Evolutionary conservation across 1,139 yeast species (phyloP).

Genomic region (Saccharomyces hybrid): DNA sequence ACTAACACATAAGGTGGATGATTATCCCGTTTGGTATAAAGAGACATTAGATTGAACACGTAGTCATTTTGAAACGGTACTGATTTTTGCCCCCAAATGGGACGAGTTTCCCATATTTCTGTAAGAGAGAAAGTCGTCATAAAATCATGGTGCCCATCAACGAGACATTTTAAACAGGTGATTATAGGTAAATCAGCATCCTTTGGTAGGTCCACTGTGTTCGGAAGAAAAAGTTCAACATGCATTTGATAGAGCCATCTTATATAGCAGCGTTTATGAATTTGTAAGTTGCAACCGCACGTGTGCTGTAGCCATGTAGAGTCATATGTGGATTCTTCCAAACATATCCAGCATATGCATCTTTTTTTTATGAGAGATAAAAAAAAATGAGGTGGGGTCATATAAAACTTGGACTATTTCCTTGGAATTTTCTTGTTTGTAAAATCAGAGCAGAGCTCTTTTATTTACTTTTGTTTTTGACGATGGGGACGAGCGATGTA

Average conservation of each 20-base stretch:
- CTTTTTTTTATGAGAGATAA: not conserved
- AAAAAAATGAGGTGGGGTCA: constrained; percentile 1
- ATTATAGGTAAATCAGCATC: not conserved
- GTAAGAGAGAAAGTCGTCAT: not conserved
- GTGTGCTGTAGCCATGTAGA: constrained; percentile 15
- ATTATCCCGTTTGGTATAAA: not conserved
- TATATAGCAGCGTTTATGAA: constrained; percentile 19
- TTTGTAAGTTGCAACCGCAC: constrained; percentile 20
- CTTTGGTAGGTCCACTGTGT: not conserved
- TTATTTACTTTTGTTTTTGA: not conserved
- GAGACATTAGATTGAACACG: not conserved
- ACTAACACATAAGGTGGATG: not conserved
- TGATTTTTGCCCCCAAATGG: constrained; percentile 8
- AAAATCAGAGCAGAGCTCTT: not conserved
- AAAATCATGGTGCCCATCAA: not conserved
- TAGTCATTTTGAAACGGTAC: constrained; percentile 4
- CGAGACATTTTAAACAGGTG: not conserved
- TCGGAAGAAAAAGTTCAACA: constrained; percentile 2
- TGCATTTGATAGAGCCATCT: constrained; percentile 12
- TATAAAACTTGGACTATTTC: not conserved
- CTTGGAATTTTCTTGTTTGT: not conserved
- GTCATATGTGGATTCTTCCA: constrained; percentile 12
- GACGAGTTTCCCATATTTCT: constrained; percentile 2
- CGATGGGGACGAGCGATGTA: not conserved
- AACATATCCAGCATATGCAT: constrained; percentile 20